These are phyloP conservation scores for Voacanga thouarsii DNA, from an alignment of 257 asterid genomes.

Conservation along the genomic window DNA sequence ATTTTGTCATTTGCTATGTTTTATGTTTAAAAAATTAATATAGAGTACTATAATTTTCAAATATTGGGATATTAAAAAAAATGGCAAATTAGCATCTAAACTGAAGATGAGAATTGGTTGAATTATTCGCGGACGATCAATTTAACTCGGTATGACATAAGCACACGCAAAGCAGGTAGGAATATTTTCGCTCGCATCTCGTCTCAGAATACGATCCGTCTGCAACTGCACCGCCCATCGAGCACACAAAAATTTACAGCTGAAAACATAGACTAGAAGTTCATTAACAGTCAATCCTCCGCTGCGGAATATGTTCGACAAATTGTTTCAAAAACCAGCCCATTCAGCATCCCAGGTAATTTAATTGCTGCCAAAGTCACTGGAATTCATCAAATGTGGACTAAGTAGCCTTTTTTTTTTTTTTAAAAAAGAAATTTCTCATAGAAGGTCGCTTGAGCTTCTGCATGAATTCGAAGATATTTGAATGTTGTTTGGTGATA, in stretches of 20 bases:
- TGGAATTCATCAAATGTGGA: neutral
- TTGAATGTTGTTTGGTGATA: neutral
- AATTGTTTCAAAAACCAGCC: constrained; percentile 47
- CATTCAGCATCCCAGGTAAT: constrained; percentile 51
- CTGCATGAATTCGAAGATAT: neutral
- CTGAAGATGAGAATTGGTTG: no score
- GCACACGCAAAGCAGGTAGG: neutral
- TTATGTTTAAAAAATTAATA: no score
- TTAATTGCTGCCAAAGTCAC: neutral
- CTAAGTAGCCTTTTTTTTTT: neutral
- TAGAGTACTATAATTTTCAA: no score
- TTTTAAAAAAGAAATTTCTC: neutral
- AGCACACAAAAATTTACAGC: neutral
- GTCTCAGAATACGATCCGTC: neutral
- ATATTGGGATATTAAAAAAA: no score
- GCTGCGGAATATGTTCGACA: constrained; percentile 39
- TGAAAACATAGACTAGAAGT: neutral
- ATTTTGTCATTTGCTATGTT: no score
- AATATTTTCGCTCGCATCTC: neutral
- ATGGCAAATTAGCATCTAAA: no score
- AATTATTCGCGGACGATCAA: neutral
- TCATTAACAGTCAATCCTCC: neutral
- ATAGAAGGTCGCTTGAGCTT: neutral
- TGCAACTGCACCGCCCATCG: no score
- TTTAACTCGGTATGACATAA: neutral